phyloP scores from a whole-genome alignment of 2,329 filamentous ascomycete genomes.

The Colletotrichum horii region DNA sequence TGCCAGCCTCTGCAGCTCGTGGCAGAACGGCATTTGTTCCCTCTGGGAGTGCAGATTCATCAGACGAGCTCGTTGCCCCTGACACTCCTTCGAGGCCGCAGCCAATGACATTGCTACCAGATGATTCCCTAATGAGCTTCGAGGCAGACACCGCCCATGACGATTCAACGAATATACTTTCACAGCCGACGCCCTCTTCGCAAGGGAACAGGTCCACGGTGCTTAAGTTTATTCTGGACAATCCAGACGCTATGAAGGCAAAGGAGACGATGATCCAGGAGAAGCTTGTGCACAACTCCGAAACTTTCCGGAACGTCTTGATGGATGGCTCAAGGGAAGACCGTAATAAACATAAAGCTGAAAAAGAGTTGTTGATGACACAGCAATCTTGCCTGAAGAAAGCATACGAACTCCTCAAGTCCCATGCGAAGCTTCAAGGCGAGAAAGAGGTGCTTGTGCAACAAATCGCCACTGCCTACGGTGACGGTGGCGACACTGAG shows the following conservation, averaged over 20 bases:
- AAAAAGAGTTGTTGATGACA: slow-evolving; percentile 51
- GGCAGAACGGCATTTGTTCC: slow-evolving; percentile 22
- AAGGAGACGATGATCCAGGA: slow-evolving; percentile 44
- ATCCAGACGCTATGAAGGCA: slow-evolving; percentile 35
- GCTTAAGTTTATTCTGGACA: slow-evolving; percentile 29
- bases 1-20: background rate
- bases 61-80: slow-evolving; percentile 19
- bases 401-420: slow-evolving; percentile 45
- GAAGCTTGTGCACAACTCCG: slow-evolving; percentile 51
- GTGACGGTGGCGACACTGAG: slow-evolving; percentile 54
- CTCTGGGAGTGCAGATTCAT: background rate
- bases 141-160: background rate
- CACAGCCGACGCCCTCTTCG: slow-evolving; percentile 10
- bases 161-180: background rate
- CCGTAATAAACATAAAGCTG: slow-evolving; percentile 51
- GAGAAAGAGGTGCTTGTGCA: slow-evolving; percentile 52
- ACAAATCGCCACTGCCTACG: slow-evolving; percentile 55
- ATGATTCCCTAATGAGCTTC: background rate
- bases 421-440: slow-evolving; percentile 45
- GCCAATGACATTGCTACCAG: background rate
- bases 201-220: slow-evolving; percentile 1
- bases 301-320: slow-evolving; percentile 53
- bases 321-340: slow-evolving; percentile 51
- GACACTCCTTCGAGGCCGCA: slow-evolving; percentile 15
- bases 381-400: slow-evolving; percentile 50